phyloP scores from a whole-genome alignment of 2,329 filamentous ascomycete species.

The Pseudopithomyces maydicus region DNA sequence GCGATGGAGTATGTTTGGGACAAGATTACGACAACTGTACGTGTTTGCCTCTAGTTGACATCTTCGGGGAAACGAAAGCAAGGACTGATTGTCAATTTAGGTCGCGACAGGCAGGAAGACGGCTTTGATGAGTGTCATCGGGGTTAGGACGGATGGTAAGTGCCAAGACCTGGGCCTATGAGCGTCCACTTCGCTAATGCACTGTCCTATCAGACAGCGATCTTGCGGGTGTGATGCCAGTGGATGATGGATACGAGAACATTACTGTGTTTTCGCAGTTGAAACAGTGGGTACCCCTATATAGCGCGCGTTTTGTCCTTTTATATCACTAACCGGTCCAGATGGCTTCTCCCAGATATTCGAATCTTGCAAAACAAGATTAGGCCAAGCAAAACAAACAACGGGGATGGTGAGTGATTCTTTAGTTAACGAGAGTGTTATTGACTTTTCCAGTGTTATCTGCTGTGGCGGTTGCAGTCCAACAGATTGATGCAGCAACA shows the following conservation, averaged over 20 bases:
- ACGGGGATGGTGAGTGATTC: conserved; percentile 70
- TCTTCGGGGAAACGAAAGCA: background rate
- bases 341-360: conserved; percentile 70
- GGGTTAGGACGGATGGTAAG: conserved; percentile 74
- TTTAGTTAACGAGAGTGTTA: background rate
- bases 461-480: conserved; percentile 80
- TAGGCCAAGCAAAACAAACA: conserved; percentile 68
- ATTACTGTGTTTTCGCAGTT: conserved; percentile 73
- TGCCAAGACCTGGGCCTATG: background rate
- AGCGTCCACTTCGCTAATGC: background rate
- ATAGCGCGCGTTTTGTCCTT: background rate
- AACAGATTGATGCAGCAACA: conserved; percentile 90
- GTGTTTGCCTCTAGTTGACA: conserved; percentile 30
- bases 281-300: conserved; percentile 58
- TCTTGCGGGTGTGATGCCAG: conserved; percentile 56
- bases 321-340: conserved; percentile 27
- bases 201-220: conserved; percentile 24
- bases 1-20: conserved; percentile 94
- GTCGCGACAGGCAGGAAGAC: conserved; percentile 74
- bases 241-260: conserved; percentile 75
- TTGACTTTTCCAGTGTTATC: conserved; percentile 65
- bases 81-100: conserved; percentile 37
- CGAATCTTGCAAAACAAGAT: conserved; percentile 67
- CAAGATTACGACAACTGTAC: conserved; percentile 77
- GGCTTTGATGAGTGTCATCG: conserved; percentile 77